phyloP scores from a whole-genome alignment of 2,329 filamentous ascomycete species.

The Kalmusia sp. region DNA sequence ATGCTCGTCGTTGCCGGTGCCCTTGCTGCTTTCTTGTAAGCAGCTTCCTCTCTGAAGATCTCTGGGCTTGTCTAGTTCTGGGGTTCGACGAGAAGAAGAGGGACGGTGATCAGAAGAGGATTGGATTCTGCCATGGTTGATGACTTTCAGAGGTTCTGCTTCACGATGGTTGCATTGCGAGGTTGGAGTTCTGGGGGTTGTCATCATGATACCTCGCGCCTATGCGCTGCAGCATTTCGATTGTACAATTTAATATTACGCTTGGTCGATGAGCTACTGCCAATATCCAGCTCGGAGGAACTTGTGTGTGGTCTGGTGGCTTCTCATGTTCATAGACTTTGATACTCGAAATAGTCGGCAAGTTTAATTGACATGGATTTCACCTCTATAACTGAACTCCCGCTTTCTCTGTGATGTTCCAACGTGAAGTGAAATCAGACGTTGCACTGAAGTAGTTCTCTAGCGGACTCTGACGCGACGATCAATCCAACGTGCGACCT shows the following conservation, averaged over 20 bases:
- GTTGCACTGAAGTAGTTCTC: too few species aligned
- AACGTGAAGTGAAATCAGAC: too few species aligned
- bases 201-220: conserved; percentile 31
- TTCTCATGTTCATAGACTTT: conserved; percentile 43
- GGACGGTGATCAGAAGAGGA: conserved; percentile 25
- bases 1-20: conserved; percentile 61
- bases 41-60: conserved; percentile 24
- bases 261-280: conserved; percentile 40
- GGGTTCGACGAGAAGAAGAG: conserved; percentile 19
- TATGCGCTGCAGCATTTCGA: conserved; percentile 41
- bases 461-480: not conserved
- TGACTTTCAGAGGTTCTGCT: conserved; percentile 35
- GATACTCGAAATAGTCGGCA: conserved; percentile 30
- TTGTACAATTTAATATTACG: conserved; percentile 45
- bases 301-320: conserved; percentile 45
- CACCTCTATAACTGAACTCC: conserved; percentile 23
- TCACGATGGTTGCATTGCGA: conserved; percentile 44
- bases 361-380: conserved; percentile 42
- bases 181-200: conserved; percentile 32
- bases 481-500: not conserved
- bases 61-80: conserved; percentile 10
- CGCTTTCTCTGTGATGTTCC: conserved; percentile 3
- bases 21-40: conserved; percentile 51
- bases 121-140: conserved; percentile 38
- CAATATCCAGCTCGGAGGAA: conserved; percentile 28